A percentile compares a stretch with the other conserved stretches of the same genome.
Conservation (phyloP, 2,329 filamentous ascomycete species). For the Paraphoma sp. region DNA sequence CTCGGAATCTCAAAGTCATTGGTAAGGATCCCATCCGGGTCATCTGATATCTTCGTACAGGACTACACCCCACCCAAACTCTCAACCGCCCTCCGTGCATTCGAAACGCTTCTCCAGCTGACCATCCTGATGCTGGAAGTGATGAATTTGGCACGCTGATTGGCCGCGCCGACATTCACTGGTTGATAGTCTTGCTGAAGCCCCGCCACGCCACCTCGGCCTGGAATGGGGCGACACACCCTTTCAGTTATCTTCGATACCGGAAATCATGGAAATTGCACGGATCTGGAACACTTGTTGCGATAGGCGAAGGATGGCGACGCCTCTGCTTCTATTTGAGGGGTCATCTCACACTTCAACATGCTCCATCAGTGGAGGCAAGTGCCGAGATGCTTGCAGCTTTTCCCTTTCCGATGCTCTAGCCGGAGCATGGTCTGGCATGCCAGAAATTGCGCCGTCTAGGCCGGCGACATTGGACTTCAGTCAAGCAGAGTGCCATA, state of each 20-base stretch:
- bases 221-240: constrained; percentile 12
- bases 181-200: constrained; percentile 27
- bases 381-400: neutral
- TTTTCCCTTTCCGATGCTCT: neutral
- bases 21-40: constrained; percentile 15
- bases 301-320: neutral
- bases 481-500: neutral
- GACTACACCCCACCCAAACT: constrained; percentile 25
- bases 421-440: neutral
- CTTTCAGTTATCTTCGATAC: constrained; percentile 5
- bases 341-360: neutral
- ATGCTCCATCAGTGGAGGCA: neutral
- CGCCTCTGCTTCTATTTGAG: neutral
- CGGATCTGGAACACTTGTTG: neutral
- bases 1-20: constrained; percentile 19
- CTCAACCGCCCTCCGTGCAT: constrained; percentile 20
- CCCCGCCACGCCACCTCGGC: constrained; percentile 29
- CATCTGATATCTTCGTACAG: constrained; percentile 39
- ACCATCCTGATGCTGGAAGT: constrained; percentile 20
- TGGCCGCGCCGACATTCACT: constrained; percentile 26
- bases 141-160: constrained; percentile 20
- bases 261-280: constrained; percentile 5
- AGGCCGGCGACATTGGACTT: neutral
- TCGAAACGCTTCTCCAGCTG: constrained; percentile 30
- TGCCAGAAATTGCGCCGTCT: neutral